phyloP scores from a whole-genome alignment of 176 grass and related monocot genomes.

The Alloteropsis semialata region DNA sequence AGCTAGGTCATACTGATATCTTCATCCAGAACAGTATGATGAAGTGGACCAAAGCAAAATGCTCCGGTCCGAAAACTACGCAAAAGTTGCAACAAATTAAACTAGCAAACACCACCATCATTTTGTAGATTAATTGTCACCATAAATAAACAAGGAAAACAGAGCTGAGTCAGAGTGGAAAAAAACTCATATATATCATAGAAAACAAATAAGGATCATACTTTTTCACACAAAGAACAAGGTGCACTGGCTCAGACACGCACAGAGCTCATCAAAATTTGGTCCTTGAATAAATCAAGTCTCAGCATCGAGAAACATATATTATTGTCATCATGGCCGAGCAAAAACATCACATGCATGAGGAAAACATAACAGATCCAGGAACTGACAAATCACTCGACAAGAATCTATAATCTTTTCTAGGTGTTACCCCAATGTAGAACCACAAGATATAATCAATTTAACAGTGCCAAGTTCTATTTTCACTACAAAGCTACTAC shows the following conservation, averaged over 20 bases:
- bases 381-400: no score
- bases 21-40: not conserved
- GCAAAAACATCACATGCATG: not conserved
- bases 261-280: constrained; percentile 52
- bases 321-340: constrained; percentile 12
- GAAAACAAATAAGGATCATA: not conserved
- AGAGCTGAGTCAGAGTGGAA: not conserved
- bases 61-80: not conserved
- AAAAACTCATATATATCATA: not conserved
- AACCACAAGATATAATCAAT: no score
- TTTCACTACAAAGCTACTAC: no score
- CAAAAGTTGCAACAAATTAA: no score
- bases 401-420: no score
- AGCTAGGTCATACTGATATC: not conserved
- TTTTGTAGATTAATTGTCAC: not conserved
- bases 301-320: constrained; percentile 43
- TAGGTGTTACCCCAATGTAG: no score
- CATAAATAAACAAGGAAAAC: not conserved
- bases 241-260: constrained; percentile 39
- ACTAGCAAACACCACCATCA: not conserved
- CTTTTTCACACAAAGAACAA: not conserved
- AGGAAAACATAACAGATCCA: not conserved
- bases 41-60: not conserved
- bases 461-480: no score
- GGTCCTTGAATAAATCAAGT: constrained; percentile 19